A percentile compares a stretch with the other conserved stretches of the same genome.
Evolutionary conservation across 169 alveolate genomes (phyloP).

Genomic region (Plasmodium reichenowi): DNA sequence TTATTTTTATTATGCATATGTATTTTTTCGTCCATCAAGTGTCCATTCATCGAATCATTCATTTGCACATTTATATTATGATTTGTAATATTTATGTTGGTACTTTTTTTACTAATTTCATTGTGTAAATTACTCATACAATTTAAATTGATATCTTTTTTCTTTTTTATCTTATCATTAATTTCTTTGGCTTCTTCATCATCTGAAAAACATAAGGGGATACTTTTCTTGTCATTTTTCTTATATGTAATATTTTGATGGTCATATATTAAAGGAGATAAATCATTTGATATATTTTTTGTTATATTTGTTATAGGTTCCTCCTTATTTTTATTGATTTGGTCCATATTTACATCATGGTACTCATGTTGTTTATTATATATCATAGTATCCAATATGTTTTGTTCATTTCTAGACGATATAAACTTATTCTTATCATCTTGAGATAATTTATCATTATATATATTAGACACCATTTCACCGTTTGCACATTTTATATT

Average conservation of each 20-base stretch:
- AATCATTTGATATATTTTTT: neutral
- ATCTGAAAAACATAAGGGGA: slow-evolving; percentile 44
- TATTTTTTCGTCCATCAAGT: too few species aligned
- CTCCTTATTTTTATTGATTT: neutral
- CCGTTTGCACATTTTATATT: neutral
- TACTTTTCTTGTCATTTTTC: slow-evolving; percentile 26
- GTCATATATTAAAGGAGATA: neutral
- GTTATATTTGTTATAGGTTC: neutral
- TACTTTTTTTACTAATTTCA: too few species aligned
- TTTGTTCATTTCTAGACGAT: neutral
- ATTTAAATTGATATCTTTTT: too few species aligned
- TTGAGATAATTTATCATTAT: neutral
- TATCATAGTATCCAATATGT: neutral
- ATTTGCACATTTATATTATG: too few species aligned
- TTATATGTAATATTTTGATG: neutral
- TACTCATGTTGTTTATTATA: neutral
- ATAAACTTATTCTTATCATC: neutral
- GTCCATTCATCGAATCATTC: too few species aligned
- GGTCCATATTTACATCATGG: neutral
- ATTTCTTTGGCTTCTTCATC: slow-evolving; percentile 23
- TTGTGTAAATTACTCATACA: too few species aligned
- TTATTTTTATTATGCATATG: too few species aligned
- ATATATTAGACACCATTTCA: neutral
- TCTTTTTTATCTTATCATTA: too few species aligned
- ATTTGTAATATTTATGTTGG: too few species aligned